Evolutionary conservation across 106 monocot species (phyloP), one percentile per base, ranked within the genome.

Genomic region (Dioscorea alata): DNA sequence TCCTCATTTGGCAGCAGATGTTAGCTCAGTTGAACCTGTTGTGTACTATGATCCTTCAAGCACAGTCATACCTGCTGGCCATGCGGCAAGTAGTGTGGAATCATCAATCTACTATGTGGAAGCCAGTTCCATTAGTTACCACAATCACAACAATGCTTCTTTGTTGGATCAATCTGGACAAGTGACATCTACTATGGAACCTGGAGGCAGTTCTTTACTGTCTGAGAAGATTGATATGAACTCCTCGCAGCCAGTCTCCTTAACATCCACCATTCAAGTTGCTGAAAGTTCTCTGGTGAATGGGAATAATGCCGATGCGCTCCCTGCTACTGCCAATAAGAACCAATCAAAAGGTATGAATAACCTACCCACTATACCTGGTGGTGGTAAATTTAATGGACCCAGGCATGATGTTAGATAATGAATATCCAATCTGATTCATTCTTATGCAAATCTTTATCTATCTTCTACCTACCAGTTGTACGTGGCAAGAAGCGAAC

Each of bases 401-500:
- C 42, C 21, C 25, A 33, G 28, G n/a, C 21, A n/a, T 17, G 42
- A 42, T 42, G 42, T 42, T 42, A 42, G 42, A 10, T 42, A 10
- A 42, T 42, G 42, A 42, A 10, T 28, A 28, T 28, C 3, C 42
- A 8, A 2, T 42, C 42, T 42, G 42, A 42, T 42, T 28, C 5
- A 8, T 42, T 10, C 10, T 42, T 10, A 42, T 42, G 42, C 42
- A 53, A 13, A 64, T 8, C 8, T 50, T 28, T 57, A 25, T 6
- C 4, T 64, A 4, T 67, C 51, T 71, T 33, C 56, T 59, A 31
- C 76, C 34, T 51, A 25, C 35, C 86, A 93, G 93, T 83, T 78
- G 33, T 34, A 1, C 87, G 87, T 48, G 74, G 72, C 49, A 99
- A 99, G 79, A 99, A 93, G 73, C 85, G 87, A 6, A 70, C 78